phyloP scores from a whole-genome alignment of 495 filamentous ascomycete species.

The Aspergillus leporis region DNA sequence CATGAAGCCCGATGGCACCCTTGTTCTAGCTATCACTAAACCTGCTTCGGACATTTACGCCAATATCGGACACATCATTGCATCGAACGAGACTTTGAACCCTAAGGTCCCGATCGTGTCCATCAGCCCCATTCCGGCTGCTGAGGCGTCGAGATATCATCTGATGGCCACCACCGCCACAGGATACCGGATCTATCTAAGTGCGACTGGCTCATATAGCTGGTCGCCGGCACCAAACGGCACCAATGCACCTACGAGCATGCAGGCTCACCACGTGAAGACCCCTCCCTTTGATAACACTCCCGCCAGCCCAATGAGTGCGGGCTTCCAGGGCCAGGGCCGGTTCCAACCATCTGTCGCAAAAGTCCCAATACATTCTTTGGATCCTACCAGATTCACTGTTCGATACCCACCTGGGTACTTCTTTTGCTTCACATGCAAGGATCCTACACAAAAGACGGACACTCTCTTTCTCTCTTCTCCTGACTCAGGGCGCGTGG shows the following conservation, averaged over 20 bases:
- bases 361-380: conserved; percentile 40
- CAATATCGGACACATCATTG: conserved; percentile 79
- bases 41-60: conserved; percentile 54
- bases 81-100: conserved; percentile 64
- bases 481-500: conserved; percentile 81
- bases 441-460: conserved; percentile 45
- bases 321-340: conserved; percentile 29
- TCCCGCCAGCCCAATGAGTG: conserved; percentile 24
- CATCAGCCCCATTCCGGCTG: conserved; percentile 77
- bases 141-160: conserved; percentile 80
- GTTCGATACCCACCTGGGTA: conserved; percentile 82
- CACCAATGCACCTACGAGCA: conserved; percentile 77
- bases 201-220: conserved; percentile 77
- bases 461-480: conserved; percentile 82
- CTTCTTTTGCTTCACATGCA: conserved; percentile 78
- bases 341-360: conserved; percentile 29
- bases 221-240: conserved; percentile 57
- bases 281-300: conserved; percentile 68
- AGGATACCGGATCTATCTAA: conserved; percentile 88
- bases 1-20: conserved; percentile 56
- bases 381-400: conserved; percentile 57
- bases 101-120: conserved; percentile 71
- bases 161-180: conserved; percentile 88
- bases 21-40: conserved; percentile 59
- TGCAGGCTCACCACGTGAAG: conserved; percentile 94